These are phyloP conservation scores for Apophysomyces elegans DNA, from an alignment of 371 early-diverging fungal species.

Conservation along the genomic window DNA sequence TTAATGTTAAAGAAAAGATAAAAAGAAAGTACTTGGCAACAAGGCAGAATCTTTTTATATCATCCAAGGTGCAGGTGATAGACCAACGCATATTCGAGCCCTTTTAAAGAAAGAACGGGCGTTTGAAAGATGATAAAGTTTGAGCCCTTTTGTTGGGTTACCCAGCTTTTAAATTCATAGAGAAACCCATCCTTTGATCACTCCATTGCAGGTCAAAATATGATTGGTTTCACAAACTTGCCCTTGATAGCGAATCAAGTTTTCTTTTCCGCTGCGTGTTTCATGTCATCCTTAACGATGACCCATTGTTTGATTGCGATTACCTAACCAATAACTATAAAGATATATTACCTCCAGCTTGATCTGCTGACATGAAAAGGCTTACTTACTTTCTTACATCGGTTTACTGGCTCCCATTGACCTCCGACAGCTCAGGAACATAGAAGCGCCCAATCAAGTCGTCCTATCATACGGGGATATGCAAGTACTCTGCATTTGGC, in stretches of 20 bases:
- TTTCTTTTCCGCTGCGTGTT: not conserved
- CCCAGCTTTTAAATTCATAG: not conserved
- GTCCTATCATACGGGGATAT: not conserved
- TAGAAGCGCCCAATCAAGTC: not conserved
- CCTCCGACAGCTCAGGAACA: not conserved
- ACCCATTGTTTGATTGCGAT: not conserved
- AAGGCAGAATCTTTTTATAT: no score
- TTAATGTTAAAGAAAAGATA: not conserved
- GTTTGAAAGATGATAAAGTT: not conserved
- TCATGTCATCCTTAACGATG: not conserved
- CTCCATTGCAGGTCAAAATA: not conserved
- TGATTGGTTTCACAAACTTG: conserved; percentile 5
- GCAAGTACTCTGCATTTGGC: not conserved
- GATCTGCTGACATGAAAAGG: no score
- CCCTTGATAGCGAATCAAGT: not conserved
- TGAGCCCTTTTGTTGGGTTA: not conserved
- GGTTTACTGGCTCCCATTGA: not conserved
- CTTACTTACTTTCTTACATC: not conserved
- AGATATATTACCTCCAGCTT: not conserved
- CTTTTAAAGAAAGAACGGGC: not conserved
- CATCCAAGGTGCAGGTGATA: no score
- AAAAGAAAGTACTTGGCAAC: no score
- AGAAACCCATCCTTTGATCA: not conserved
- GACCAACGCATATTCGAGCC: not conserved
- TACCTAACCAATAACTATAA: not conserved